Base-by-base conservation (phyloP, 83 land plant genomes). In the Larix sibirica region DNA sequence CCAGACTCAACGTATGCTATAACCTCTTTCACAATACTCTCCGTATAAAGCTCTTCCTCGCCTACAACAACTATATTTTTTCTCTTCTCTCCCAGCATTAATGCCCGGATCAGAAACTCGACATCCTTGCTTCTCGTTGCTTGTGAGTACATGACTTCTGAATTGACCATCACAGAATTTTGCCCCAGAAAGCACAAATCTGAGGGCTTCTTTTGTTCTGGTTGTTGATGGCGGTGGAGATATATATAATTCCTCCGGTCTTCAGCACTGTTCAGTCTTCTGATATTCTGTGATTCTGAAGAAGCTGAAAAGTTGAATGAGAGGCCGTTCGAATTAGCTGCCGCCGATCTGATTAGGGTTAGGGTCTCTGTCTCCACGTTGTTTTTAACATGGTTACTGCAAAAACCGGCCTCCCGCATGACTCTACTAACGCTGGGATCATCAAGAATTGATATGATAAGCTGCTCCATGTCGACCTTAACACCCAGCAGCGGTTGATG, bases 391-490 rank as follows among this genome's bases (percentile, higher is more conserved):
- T 81, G 65, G 23, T 92, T 86, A 80, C 92, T 91, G 14, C 85
- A 92, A 67, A 91, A 93, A 4, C 95, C 91, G 5, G 95, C 95
- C 83, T 93, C 95, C 17, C 90, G 56, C 94, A 93, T 93, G 12
- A 93, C 95, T 59, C 95, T 68, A 80, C 95, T 93, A 6, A 93
- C 95, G 50, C 92, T 88, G 10, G 95, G 95, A 66, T 91, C 96
- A 65, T 94, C 96, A 4, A 94, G 81, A 56, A 94, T 90, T 63
- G 95, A 94, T 47, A 94, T 86, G 65, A 92, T 86, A 33, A 94
- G 93, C 90, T 94, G 96, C 81, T 89, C 92, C 54, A 94, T 74
- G 85, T 94, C 96, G 4, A 94, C 93, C 83, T 92, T 92, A 6
- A 94, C 84, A 21, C 91, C 95, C 21, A 94, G 74, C 4, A 92